A percentile compares a stretch with the other conserved stretches of the same genome.
phyloP scores from a whole-genome alignment of 2,329 filamentous ascomycete species.

The Hypoxylon sp. region DNA sequence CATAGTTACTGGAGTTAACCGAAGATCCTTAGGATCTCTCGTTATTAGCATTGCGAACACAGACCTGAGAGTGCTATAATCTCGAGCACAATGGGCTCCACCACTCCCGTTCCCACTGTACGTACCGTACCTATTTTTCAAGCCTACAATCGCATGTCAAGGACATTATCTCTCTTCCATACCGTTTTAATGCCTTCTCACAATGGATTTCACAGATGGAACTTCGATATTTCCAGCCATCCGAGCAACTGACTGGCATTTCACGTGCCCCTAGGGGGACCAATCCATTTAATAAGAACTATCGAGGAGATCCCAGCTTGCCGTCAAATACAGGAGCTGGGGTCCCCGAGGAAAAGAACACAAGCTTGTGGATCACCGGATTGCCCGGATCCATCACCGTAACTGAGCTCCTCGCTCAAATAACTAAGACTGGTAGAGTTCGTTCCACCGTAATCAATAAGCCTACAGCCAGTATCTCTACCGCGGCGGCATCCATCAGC shows the following conservation, averaged over 20 bases:
- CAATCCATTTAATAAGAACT: slow-evolving; percentile 16
- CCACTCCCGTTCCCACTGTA: not conserved
- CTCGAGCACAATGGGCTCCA: not conserved
- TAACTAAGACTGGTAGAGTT: slow-evolving; percentile 25
- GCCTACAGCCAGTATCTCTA: not conserved
- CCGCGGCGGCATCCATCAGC: slow-evolving; percentile 27
- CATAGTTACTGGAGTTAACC: not conserved
- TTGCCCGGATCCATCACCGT: slow-evolving; percentile 14
- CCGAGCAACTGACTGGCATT: slow-evolving; percentile 28
- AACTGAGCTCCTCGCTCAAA: slow-evolving; percentile 4
- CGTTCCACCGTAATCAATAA: slow-evolving; percentile 30
- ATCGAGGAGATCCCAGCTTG: slow-evolving; percentile 30
- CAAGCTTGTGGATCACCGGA: slow-evolving; percentile 33
- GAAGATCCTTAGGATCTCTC: not conserved
- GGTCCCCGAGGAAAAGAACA: slow-evolving; percentile 31
- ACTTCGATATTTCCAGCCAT: slow-evolving; percentile 25
- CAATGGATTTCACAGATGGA: slow-evolving; percentile 24
- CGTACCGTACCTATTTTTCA: not conserved
- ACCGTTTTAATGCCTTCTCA: slow-evolving; percentile 10
- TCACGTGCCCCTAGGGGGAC: not conserved
- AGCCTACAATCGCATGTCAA: not conserved
- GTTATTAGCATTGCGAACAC: not conserved
- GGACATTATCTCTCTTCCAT: not conserved
- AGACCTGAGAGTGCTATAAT: too few species aligned
- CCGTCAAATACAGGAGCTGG: slow-evolving; percentile 20